Percentiles rank a stretch among this genome's conserved stretches.
Conservation (phyloP, 768 basidiomycete genomes). For the Suillus occidentalis region DNA sequence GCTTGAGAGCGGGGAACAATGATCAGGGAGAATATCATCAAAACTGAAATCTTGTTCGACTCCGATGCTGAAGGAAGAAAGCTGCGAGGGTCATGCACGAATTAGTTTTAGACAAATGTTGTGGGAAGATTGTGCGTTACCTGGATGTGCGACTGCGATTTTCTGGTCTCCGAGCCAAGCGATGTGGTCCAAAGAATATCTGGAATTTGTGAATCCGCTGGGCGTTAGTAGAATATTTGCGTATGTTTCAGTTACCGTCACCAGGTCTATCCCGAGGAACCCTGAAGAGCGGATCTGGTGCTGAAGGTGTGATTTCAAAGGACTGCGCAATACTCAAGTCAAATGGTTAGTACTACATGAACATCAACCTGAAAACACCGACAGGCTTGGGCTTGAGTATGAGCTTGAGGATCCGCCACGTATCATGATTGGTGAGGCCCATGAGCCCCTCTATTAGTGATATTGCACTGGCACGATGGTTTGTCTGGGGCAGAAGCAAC, state of each 20-base stretch:
- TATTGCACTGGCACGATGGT: too few relatives aligned
- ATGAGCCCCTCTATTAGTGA: too few relatives aligned
- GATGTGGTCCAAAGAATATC: conserved; percentile 5
- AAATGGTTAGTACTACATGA: too few relatives aligned
- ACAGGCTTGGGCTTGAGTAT: conserved; percentile 32
- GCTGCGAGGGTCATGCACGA: too few relatives aligned
- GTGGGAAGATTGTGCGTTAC: too few relatives aligned
- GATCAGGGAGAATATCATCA: too few relatives aligned
- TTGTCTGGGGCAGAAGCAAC: too few relatives aligned
- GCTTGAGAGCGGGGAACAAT: too few relatives aligned
- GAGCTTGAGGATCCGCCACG: conserved; percentile 19
- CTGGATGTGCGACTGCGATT: neutral
- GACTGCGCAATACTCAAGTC: conserved; percentile 16
- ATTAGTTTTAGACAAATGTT: too few relatives aligned
- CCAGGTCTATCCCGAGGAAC: conserved; percentile 25
- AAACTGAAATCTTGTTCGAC: too few relatives aligned
- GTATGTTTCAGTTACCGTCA: neutral
- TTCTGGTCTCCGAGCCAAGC: conserved; percentile 23
- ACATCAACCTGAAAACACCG: conserved; percentile 12
- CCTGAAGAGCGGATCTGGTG: conserved; percentile 26
- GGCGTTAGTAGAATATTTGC: conserved; percentile 8
- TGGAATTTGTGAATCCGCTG: neutral
- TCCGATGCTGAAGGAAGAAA: too few relatives aligned
- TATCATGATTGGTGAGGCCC: conserved; percentile 9
- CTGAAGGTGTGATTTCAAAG: conserved; percentile 26